These are phyloP conservation scores for Parathielavia appendiculata DNA, from an alignment of 495 filamentous ascomycete species.

Conservation along the genomic window DNA sequence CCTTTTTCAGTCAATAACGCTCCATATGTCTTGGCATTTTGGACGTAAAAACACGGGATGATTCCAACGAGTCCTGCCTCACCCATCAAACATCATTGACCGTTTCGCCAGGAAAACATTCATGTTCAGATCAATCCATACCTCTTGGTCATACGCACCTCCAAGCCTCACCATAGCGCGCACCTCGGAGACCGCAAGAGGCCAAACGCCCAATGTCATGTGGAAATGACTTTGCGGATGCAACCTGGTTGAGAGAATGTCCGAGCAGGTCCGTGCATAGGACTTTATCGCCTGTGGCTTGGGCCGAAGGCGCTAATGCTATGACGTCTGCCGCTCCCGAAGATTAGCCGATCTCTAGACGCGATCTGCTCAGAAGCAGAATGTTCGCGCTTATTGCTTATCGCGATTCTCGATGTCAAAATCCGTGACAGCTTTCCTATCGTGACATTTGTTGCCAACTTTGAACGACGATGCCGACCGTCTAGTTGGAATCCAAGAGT, in stretches of 20 bases:
- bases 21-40: neutral
- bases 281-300: too few species aligned
- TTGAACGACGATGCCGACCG: neutral
- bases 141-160: neutral
- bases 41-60: too few species aligned
- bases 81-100: neutral
- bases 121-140: neutral
- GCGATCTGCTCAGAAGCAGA: conserved; percentile 13
- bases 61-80: neutral
- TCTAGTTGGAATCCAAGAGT: neutral
- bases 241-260: too few species aligned
- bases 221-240: too few species aligned
- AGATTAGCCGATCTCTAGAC: conserved; percentile 19
- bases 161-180: too few species aligned
- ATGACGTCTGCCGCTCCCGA: conserved; percentile 9
- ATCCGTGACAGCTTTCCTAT: conserved; percentile 2
- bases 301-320: too few species aligned
- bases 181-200: too few species aligned
- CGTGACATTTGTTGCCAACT: neutral
- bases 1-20: conserved; percentile 2
- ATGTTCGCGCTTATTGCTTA: conserved; percentile 15
- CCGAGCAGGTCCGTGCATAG: conserved; percentile 3
- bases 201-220: too few species aligned
- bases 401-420: conserved; percentile 19
- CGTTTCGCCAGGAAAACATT: too few species aligned